A percentile compares a stretch with the other conserved stretches of the same genome.
Evolutionary conservation across 1,284 basidiomycete species (phyloP).

Genomic region (Gomphus bonarii): DNA sequence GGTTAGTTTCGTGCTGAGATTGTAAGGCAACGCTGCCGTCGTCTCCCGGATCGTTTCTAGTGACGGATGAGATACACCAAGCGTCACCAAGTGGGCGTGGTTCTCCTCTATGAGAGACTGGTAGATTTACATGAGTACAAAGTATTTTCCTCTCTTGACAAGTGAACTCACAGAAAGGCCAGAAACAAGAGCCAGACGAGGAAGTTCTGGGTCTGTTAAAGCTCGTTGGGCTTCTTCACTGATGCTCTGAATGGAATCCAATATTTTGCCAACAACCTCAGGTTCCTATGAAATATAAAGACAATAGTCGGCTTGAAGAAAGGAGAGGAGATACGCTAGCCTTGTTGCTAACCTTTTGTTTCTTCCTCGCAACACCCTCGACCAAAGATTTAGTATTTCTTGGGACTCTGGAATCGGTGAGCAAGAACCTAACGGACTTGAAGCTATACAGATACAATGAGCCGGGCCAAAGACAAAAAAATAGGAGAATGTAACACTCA

Average conservation of each 20-base stretch:
- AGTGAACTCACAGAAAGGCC: conserved; percentile 46
- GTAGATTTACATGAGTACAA: neutral
- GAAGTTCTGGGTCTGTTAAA: conserved; percentile 65
- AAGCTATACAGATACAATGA: conserved; percentile 31
- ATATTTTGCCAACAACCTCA: conserved; percentile 60
- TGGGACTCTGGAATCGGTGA: conserved; percentile 89
- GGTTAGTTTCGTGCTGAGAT: conserved; percentile 90
- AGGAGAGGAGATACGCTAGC: conserved; percentile 11
- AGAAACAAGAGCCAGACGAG: conserved; percentile 49
- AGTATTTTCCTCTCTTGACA: neutral
- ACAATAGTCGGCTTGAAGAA: neutral
- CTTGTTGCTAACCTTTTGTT: conserved; percentile 41
- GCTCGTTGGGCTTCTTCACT: conserved; percentile 69
- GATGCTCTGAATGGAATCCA: conserved; percentile 74
- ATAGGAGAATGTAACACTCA: conserved; percentile 22
- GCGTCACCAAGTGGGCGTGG: conserved; percentile 72
- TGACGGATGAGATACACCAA: conserved; percentile 91
- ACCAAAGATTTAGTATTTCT: conserved; percentile 94
- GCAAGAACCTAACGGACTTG: conserved; percentile 66
- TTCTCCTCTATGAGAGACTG: conserved; percentile 82
- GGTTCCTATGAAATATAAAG: conserved; percentile 49
- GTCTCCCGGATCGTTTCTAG: conserved; percentile 75
- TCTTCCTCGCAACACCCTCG: conserved; percentile 74
- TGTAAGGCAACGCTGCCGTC: conserved; percentile 55
- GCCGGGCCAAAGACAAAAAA: conserved; percentile 11